Evolutionary conservation across 306 rosid species (phyloP), one percentile per base, ranked within the genome.

Genomic region (Acacia melanoxylon): DNA sequence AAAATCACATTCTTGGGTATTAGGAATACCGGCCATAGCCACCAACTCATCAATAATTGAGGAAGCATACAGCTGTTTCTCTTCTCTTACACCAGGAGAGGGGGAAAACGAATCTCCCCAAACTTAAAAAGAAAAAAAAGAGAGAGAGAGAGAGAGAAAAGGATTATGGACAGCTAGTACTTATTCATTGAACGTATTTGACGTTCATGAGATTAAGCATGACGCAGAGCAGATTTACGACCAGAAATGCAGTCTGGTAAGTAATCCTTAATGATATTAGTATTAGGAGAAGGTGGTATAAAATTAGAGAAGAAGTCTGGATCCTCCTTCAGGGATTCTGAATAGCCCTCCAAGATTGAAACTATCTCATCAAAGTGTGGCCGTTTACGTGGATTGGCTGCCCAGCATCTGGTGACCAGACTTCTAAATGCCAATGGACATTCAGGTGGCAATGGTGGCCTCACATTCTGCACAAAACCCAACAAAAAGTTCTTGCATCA

Each of bases 351-450:
- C 77, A 95, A 88, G 70, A 84, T 78, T 63, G 90, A 82, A 15
- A 95, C 98, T 45, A 95, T 91, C 85, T 93, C 94, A 72, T 87
- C 81, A 31, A 95, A 95, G 83, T 92, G 92, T 1, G 99, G 99
- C 80, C 99, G 83, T 83, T 89, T 95, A 4, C 78, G 83, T 1
- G 97, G 96, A 51, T 88, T 89, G 72, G 86, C 84, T 24, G 98
- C 90, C 99, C 99, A 95, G 77, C 99, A 95, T 83, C 92, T 85
- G 74, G 84, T 90, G 44, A 95, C 88, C 52, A 95, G 94, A 72
- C 85, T 82, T 78, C 94, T 80, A 46, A 95, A 88, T 58, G 93
- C 94, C 84, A 42, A n/a, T 0, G 99, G 99, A 82, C 99, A 95
- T 61, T 83, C 89, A 4, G 92, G 61, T 52, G 97, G 98, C 82